Conservation (phyloP, 2,329 filamentous ascomycete species). For the Pseudopyricularia cyperi region DNA sequence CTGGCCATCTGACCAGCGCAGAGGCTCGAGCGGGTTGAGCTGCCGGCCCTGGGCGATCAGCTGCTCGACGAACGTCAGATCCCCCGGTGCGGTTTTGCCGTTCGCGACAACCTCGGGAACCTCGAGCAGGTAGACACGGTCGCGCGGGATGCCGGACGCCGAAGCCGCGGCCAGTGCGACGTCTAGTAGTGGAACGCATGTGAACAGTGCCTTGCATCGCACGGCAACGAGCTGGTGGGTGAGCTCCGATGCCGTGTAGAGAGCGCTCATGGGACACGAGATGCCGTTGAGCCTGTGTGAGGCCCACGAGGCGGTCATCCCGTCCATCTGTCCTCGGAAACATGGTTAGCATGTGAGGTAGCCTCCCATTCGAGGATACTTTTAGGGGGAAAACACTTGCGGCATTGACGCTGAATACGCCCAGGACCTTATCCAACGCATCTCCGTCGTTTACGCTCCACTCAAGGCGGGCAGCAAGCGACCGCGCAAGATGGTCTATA, state of each 20-base stretch:
- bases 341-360: too few relatives aligned
- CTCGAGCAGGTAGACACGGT: neutral
- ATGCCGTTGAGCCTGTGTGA: neutral
- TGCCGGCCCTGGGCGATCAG: neutral
- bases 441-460: neutral
- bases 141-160: neutral
- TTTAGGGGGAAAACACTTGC: neutral
- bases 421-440: neutral
- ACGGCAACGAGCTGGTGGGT: neutral
- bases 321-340: neutral
- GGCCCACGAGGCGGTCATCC: neutral
- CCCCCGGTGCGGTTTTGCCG: neutral
- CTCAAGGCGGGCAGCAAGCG: neutral
- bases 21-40: neutral
- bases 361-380: too few relatives aligned
- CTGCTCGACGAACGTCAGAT: neutral
- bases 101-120: neutral
- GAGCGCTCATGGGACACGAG: neutral
- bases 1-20: neutral
- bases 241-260: neutral
- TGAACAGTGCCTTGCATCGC: neutral
- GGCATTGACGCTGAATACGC: neutral
- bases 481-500: neutral
- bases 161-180: neutral
- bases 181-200: neutral